These are phyloP conservation scores for Baffinella frigidus DNA, from an alignment of 208 protist species.

Conservation along the genomic window DNA sequence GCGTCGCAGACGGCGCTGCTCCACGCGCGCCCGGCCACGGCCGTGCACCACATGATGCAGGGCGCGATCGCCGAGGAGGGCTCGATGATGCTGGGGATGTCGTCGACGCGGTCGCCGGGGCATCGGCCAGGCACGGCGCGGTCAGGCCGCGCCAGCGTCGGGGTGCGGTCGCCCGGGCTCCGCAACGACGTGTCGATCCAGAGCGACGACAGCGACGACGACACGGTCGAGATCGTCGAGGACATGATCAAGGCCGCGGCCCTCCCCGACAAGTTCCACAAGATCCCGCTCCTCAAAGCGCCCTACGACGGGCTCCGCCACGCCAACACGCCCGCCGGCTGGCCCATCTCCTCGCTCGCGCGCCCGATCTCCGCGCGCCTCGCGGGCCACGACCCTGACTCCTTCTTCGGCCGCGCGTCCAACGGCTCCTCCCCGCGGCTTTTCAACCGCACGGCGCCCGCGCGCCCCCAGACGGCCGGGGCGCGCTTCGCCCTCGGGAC, in stretches of 20 bases:
- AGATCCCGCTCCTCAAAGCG: not conserved
- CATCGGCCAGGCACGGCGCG: not conserved
- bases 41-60: not conserved
- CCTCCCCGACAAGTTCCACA: not conserved
- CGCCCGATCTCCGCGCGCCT: not conserved
- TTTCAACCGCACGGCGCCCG: not conserved
- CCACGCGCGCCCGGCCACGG: not conserved
- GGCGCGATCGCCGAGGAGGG: not conserved
- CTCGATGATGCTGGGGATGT: not conserved
- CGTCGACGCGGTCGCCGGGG: not conserved
- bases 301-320: slow-evolving; percentile 1
- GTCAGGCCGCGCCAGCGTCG: not conserved
- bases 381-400: not conserved
- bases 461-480: not conserved
- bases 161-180: too few relatives aligned
- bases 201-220: not conserved
- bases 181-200: not conserved
- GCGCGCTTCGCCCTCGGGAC: not conserved
- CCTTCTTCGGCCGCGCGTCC: not conserved
- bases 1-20: slow-evolving; percentile 10
- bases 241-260: not conserved
- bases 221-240: not conserved
- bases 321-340: not conserved
- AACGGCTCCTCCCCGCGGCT: not conserved
- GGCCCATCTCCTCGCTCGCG: not conserved